Evolutionary conservation across 2,329 filamentous ascomycete species (phyloP), one percentile per base, ranked within the genome.

Genomic region (Chaetomium globosum): DNA sequence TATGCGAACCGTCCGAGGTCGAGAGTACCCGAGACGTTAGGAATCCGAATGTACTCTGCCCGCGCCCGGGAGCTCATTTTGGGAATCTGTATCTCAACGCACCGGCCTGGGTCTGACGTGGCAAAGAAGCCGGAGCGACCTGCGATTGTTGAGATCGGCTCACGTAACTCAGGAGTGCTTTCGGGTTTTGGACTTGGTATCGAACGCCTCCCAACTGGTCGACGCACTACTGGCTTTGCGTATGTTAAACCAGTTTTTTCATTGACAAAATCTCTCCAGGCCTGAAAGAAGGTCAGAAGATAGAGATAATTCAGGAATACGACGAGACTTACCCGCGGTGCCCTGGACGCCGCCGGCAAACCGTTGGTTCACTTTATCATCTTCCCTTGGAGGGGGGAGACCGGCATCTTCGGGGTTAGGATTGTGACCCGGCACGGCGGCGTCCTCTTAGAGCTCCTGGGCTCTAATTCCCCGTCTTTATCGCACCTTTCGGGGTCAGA

Each of bases 121-220:
- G 12, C 9, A 16, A 65, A 65, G n/a, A 61, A 65, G 1, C 46
- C 59, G 8, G 63, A 65, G 2, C 59, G 58, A 30, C 53, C 63
- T 16, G 31, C 26, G 1, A 61, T 48, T 0, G 63, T 39, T 5
- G 63, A 65, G 6, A 36, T 28, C 0, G 63, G 58, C 1, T 61
- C 52, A 1, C 46, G 46, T 12, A 23, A 10, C 19, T 23, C 16
- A 7, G 39, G 39, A 6, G 16, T 43, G 5, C 16, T 16, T n/a
- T 16, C 39, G 6, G 5, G 16, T 4, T 43, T 16, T 43, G 16
- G 7, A 43, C 39, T 5, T 12, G 36, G 12, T 39, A 19, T 39
- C 19, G 43, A 19, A 4, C 10, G 4, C 6, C 4, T 3, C 19
- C 19, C 6, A 48, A 48, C 1, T 3, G 43, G 19, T 8, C 43